Base-by-base conservation (phyloP, 2,329 filamentous ascomycete genomes). In the Simplicillium aogashimaense region DNA sequence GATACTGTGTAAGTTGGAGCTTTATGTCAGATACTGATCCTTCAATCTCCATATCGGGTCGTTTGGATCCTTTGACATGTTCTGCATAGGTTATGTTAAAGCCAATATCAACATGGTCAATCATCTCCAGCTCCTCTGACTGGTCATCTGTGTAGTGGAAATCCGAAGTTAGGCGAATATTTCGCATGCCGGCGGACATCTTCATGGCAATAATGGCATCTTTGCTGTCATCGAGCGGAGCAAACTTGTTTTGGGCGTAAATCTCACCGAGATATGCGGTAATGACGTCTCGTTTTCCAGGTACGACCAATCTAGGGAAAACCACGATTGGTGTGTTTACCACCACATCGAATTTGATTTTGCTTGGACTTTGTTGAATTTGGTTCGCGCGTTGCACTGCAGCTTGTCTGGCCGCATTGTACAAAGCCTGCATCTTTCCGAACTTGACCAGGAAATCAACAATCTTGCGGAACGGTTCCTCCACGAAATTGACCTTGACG, bases 371-470 rank as follows among this genome's bases (percentile, higher is more conserved):
- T 54, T 97, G 83, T 54, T 97, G 92, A 6, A 98, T 77, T 54
- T 95, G 89, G 43, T 78, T 94, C 9, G 92, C 94, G 59, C 95
- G 89, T 45, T 86, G 90, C 31, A 92, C 86, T 3, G 94, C 92
- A 31, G 90, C 94, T 61, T 95, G 87, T 29, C 94, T 79, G 11
- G 94, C 92, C 33, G 92, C 90, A 55, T 99, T 98, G 69, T 95
- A 98, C 39, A 98, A 84, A 16, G 92, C 90, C 61, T 98, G 92
- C 92, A 99, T 99, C 63, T 94, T 95, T 45, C 94, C 92, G 58
- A 99, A 99, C 54, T 98, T 98, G 58, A 99, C 88, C 34, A 94
- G 70, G 60, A 98, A 99, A 50, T 94, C 86, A 61, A 98, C 86
- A 47, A 99, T 97, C 64, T 97, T 97, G 39, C 92, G 80, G 69